phyloP scores from a whole-genome alignment of 352 stramenopile genomes.

The Globisporangium acanthophoron region DNA sequence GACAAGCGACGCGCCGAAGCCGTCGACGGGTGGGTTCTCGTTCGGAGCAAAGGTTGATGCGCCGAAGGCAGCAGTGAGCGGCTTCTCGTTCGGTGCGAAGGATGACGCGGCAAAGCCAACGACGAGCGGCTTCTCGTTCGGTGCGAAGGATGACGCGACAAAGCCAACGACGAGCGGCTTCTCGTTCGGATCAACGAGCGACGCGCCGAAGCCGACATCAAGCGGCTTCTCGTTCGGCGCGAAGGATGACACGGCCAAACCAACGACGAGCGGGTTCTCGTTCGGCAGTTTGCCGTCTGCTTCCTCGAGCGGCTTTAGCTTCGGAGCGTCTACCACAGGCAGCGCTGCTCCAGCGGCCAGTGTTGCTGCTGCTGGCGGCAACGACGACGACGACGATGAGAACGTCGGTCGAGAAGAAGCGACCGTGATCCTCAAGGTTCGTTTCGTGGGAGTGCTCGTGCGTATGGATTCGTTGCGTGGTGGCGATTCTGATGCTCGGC shows the following conservation, averaged over 20 bases:
- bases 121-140: conserved; percentile 11
- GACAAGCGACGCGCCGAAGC: too few species aligned
- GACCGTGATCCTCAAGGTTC: conserved; percentile 85
- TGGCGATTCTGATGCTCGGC: too few species aligned
- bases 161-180: background rate
- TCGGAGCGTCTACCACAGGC: conserved; percentile 7
- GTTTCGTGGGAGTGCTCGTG: background rate
- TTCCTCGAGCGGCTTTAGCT: conserved; percentile 19
- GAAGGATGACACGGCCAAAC: background rate
- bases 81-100: conserved; percentile 16
- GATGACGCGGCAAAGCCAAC: background rate
- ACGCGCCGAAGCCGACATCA: background rate
- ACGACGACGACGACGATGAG: conserved; percentile 67
- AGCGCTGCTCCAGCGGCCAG: conserved; percentile 11
- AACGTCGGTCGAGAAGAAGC: conserved; percentile 77
- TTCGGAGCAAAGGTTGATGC: conserved; percentile 6
- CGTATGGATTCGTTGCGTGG: background rate
- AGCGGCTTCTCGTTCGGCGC: conserved; percentile 17
- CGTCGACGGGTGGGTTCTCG: conserved; percentile 9
- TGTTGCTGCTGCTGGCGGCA: conserved; percentile 1
- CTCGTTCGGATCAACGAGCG: conserved; percentile 11
- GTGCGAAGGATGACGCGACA: background rate
- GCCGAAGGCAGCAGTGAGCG: background rate
- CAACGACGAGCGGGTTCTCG: background rate
- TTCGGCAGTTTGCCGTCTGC: conserved; percentile 1